Base-by-base conservation (phyloP, 306 rosid genomes). In the Dalbergia cochinchinensis region DNA sequence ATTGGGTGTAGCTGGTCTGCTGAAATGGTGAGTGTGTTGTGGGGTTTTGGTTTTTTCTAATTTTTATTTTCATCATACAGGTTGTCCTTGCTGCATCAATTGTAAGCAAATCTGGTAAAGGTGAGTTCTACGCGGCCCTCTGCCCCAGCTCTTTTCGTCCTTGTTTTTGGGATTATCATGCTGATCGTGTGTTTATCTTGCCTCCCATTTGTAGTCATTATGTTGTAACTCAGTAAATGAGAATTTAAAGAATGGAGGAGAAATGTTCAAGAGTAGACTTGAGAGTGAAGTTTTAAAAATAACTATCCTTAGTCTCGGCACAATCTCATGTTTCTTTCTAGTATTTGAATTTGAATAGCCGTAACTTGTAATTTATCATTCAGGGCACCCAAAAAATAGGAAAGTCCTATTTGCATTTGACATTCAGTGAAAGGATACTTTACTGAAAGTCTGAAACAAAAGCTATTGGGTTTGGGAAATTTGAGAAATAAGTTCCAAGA, bases 81-180 rank as follows among this genome's bases (percentile, higher is more conserved):
- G 99, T 94, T 71, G 97, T 94, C 76, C 97, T 94, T 67, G 99
- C 94, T 19, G 97, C 97, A 81, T 92, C 99, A 35, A 15, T 81
- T 57, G 76, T 94, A 66, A 72, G 92, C 89, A 94, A 94, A 93
- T 91, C 99, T 80, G 99, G 97, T 15, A 94, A 94, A 89, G 97
- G 99, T 92, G 74, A 86, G 94, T 80, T 79, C 72, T 45, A 53
- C 73, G 59, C 20, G 4, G 1, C 60, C 71, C 58, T 63, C 60
- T 34, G 31, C 61, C 53, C 3, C 7, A 13, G 26, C 20, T 12
- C 34, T 26, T 50, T 57, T 54, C 31, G 31, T 65, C 63, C 58
- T 59, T 75, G 22, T 42, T 57, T 44, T 13, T 57, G 14, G 37
- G 39, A 42, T 57, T 11, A 12, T 58, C 48, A 60, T 65, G 9